These are phyloP conservation scores for Gossypium turneri DNA, from an alignment of 345 rosid genomes.

Conservation along the genomic window DNA sequence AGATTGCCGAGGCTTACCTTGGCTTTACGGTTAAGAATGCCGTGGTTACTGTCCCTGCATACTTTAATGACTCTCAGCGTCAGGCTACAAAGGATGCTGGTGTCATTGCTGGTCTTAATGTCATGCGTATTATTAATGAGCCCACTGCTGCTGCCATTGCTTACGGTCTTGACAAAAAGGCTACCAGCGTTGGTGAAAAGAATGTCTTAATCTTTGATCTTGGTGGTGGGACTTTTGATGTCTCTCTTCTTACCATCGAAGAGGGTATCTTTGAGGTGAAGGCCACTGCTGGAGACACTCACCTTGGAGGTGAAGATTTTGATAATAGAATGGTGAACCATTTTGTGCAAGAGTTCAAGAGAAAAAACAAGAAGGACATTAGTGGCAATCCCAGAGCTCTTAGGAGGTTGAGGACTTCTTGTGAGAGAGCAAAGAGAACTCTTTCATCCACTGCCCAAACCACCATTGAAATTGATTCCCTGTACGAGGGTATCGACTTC, in stretches of 20 bases:
- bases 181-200: conserved; percentile 71
- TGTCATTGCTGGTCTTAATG: conserved; percentile 69
- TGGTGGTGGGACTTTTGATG: conserved; percentile 83
- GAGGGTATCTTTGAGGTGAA: conserved; percentile 81
- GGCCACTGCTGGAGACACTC: conserved; percentile 77
- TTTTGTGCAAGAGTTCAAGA: conserved; percentile 69
- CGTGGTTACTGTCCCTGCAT: conserved; percentile 71
- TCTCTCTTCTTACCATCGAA: conserved; percentile 71
- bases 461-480: conserved; percentile 67
- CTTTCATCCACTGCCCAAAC: conserved; percentile 73
- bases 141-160: conserved; percentile 85
- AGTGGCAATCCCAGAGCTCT: conserved; percentile 71
- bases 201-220: conserved; percentile 70
- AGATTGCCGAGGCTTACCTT: conserved; percentile 78
- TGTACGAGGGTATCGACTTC: conserved; percentile 69
- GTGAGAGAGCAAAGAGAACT: conserved; percentile 69
- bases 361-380: conserved; percentile 70
- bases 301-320: conserved; percentile 77
- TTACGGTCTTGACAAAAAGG: conserved; percentile 74
- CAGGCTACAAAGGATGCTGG: conserved; percentile 83
- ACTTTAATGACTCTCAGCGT: conserved; percentile 79
- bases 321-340: conserved; percentile 80
- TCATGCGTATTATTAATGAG: conserved; percentile 72
- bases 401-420: conserved; percentile 70
- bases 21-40: conserved; percentile 62